phyloP scores from a whole-genome alignment of 768 basidiomycete species.

The Lyophyllum atratum region DNA sequence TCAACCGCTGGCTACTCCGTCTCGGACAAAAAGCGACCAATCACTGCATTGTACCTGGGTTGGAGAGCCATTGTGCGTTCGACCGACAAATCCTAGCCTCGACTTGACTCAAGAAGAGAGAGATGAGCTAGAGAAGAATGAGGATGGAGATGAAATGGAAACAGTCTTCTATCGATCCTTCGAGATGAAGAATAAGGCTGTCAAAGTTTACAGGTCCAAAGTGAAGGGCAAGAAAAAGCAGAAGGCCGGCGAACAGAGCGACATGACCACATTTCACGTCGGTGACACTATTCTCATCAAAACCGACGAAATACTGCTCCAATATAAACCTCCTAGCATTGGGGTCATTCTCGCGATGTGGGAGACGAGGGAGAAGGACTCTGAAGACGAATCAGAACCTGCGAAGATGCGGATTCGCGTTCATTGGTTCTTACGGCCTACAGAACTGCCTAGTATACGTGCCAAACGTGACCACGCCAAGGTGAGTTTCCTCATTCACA shows the following conservation, averaged over 20 bases:
- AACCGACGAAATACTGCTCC: slow-evolving; percentile 41
- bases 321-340: slow-evolving; percentile 54
- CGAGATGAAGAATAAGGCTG: slow-evolving; percentile 29
- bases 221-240: slow-evolving; percentile 9
- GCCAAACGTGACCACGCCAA: slow-evolving; percentile 60
- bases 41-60: slow-evolving; percentile 25
- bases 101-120: slow-evolving; percentile 24
- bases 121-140: slow-evolving; percentile 10
- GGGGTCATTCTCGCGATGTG: slow-evolving; percentile 75
- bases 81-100: slow-evolving; percentile 22
- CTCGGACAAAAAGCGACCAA: slow-evolving; percentile 11
- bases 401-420: slow-evolving; percentile 57
- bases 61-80: slow-evolving; percentile 24
- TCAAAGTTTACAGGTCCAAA: slow-evolving; percentile 23
- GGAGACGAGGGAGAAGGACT: slow-evolving; percentile 42
- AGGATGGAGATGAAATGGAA: slow-evolving; percentile 22
- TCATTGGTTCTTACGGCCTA: slow-evolving; percentile 77
- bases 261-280: slow-evolving; percentile 40
- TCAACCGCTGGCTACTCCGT: slow-evolving; percentile 29
- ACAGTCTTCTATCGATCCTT: slow-evolving; percentile 38
- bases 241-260: slow-evolving; percentile 14
- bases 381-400: slow-evolving; percentile 25
- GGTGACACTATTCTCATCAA: slow-evolving; percentile 72
- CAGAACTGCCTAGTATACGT: slow-evolving; percentile 60
- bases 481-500: slow-evolving; percentile 36